A percentile compares a stretch with the other conserved stretches of the same genome.
Evolutionary conservation across 2,329 filamentous ascomycete genomes (phyloP).

Genomic region (Aspergillus awamori): DNA sequence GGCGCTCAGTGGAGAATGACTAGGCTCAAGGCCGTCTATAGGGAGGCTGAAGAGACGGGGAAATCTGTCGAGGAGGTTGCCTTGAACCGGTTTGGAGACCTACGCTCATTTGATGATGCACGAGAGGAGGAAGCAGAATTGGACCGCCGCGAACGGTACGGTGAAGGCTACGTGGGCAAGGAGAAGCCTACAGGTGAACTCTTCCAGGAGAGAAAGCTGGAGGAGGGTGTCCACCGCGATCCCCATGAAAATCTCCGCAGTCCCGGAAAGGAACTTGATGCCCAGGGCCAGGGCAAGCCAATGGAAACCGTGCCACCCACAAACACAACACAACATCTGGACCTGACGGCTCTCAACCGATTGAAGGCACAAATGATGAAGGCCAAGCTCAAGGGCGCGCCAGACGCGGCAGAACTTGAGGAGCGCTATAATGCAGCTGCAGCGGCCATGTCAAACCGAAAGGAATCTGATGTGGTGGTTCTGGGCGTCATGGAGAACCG

Average conservation of each 20-base stretch:
- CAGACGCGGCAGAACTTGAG: constrained; percentile 76
- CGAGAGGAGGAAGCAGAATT: constrained; percentile 91
- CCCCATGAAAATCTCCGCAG: constrained; percentile 32
- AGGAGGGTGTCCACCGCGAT: constrained; percentile 54
- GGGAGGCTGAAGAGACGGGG: constrained; percentile 72
- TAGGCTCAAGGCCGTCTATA: constrained; percentile 84
- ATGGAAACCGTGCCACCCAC: constrained; percentile 59
- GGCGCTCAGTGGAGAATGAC: constrained; percentile 97
- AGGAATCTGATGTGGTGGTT: constrained; percentile 71
- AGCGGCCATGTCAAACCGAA: constrained; percentile 60
- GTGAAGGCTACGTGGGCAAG: constrained; percentile 79
- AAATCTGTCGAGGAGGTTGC: constrained; percentile 80
- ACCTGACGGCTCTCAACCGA: constrained; percentile 81
- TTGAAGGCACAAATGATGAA: constrained; percentile 95
- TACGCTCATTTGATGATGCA: constrained; percentile 87
- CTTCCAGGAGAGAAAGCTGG: constrained; percentile 72
- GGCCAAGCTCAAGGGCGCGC: constrained; percentile 78
- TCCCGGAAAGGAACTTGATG: constrained; percentile 39
- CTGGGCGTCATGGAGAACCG: constrained; percentile 87
- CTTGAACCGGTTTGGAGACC: constrained; percentile 74
- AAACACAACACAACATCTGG: constrained; percentile 58
- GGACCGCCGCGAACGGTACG: constrained; percentile 80
- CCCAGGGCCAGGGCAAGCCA: constrained; percentile 57
- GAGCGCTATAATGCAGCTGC: constrained; percentile 79
- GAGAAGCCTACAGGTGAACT: constrained; percentile 87